phyloP scores from a whole-genome alignment of 2,329 filamentous ascomycete species.

The Fusarium floridanum region DNA sequence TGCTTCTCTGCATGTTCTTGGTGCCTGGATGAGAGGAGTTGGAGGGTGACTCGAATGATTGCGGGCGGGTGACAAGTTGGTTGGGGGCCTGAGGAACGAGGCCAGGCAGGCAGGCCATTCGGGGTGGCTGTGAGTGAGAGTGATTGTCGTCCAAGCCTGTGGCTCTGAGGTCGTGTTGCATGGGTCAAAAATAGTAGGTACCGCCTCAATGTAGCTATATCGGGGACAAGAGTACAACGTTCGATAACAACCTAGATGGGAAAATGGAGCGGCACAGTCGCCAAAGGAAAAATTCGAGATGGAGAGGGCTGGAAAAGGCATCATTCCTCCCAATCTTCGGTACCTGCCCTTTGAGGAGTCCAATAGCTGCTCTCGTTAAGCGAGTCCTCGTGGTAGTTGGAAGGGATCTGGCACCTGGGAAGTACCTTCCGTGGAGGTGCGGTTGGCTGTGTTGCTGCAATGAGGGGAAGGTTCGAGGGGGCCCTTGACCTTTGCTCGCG shows the following conservation, averaged over 20 bases:
- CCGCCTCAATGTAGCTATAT: constrained; percentile 16
- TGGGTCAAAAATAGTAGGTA: constrained; percentile 17
- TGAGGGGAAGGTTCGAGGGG: constrained; percentile 7
- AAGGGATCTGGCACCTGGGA: neutral
- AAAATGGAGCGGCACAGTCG: constrained; percentile 11
- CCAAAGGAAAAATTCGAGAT: constrained; percentile 1
- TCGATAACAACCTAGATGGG: constrained; percentile 8
- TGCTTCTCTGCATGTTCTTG: constrained; percentile 35
- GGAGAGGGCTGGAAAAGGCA: neutral
- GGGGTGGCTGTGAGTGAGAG: constrained; percentile 35
- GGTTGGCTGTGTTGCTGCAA: neutral
- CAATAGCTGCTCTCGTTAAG: neutral
- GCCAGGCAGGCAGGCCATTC: constrained; percentile 11
- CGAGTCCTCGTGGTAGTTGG: neutral
- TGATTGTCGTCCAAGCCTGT: constrained; percentile 25
- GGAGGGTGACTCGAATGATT: constrained; percentile 30
- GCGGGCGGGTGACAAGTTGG: constrained; percentile 27
- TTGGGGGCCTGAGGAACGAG: constrained; percentile 23
- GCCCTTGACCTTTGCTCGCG: neutral
- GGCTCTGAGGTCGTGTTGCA: constrained; percentile 26
- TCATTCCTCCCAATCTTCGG: neutral
- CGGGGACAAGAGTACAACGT: constrained; percentile 12
- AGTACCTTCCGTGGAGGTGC: neutral
- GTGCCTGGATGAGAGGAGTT: constrained; percentile 20
- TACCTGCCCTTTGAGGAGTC: neutral